Evolutionary conservation across 139 green algal genomes (phyloP).

Genomic region (Tetraselmis chui): DNA sequence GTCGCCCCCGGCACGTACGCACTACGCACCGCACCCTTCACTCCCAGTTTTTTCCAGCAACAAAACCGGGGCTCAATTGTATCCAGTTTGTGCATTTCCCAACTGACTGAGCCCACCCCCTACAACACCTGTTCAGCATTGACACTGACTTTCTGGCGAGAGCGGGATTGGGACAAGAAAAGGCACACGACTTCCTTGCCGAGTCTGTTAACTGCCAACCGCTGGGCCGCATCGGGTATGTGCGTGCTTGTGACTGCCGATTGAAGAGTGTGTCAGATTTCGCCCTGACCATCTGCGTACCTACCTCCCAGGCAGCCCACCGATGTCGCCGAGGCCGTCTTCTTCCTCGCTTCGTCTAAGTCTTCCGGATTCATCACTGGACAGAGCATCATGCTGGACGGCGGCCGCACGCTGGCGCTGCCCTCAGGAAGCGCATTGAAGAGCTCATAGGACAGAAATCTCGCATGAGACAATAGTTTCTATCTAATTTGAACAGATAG

Average conservation of each 20-base stretch:
- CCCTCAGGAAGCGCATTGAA: background rate
- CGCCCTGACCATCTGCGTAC: too few species aligned
- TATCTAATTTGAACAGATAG: too few species aligned
- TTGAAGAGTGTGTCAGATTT: too few species aligned
- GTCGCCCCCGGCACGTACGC: background rate
- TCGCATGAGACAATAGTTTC: too few species aligned
- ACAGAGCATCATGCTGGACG: background rate
- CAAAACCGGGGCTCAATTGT: too few species aligned
- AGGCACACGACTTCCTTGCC: background rate
- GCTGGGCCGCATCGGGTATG: background rate
- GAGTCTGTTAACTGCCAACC: background rate
- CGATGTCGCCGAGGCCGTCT: background rate
- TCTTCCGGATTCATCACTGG: background rate
- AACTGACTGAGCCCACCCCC: too few species aligned
- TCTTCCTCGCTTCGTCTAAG: background rate
- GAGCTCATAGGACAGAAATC: too few species aligned
- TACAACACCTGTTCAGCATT: too few species aligned
- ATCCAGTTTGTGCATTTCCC: too few species aligned
- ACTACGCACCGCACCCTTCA: too few species aligned
- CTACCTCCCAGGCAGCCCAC: background rate
- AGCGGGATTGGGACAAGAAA: background rate
- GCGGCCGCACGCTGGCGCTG: background rate
- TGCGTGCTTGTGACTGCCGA: too few species aligned
- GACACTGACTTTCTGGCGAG: background rate
- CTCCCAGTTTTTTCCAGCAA: too few species aligned